A percentile compares a stretch with the other conserved stretches of the same genome.
Conservation (phyloP, 176 grass and related monocot genomes). For the Musa troglodytarum region DNA sequence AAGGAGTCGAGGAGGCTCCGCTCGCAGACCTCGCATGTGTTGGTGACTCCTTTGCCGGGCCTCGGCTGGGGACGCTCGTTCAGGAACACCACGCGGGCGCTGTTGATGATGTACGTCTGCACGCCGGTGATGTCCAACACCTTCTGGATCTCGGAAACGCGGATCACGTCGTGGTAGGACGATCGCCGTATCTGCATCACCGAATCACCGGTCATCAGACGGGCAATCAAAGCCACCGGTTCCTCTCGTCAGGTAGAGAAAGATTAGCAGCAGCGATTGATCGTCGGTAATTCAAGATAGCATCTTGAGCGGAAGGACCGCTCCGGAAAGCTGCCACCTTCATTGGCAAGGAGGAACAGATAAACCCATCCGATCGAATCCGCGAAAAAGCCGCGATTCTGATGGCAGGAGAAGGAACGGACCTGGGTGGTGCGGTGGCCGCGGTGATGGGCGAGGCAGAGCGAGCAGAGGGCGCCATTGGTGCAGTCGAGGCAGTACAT, state of each 20-base stretch:
- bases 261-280: no score
- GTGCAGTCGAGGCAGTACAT: slow-evolving; percentile 96
- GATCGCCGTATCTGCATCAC: slow-evolving; percentile 70
- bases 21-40: slow-evolving; percentile 94
- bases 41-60: slow-evolving; percentile 95
- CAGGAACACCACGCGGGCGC: slow-evolving; percentile 94
- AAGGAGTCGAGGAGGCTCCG: slow-evolving; percentile 97
- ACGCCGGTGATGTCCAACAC: slow-evolving; percentile 89
- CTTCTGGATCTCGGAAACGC: slow-evolving; percentile 92
- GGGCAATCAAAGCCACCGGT: background rate
- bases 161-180: slow-evolving; percentile 98
- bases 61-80: slow-evolving; percentile 92
- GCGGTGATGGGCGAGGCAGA: slow-evolving; percentile 68
- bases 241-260: background rate
- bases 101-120: slow-evolving; percentile 99
- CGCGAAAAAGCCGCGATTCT: background rate
- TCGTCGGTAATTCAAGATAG: no score
- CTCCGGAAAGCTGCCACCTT: no score
- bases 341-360: no score
- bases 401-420: background rate
- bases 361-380: background rate
- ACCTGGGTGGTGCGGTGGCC: slow-evolving; percentile 88
- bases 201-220: background rate
- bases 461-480: slow-evolving; percentile 77
- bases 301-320: no score